Percentiles rank a stretch among this genome's conserved stretches.
Conservation (phyloP, 2,329 filamentous ascomycete species). For the Penicillium corylophilum region DNA sequence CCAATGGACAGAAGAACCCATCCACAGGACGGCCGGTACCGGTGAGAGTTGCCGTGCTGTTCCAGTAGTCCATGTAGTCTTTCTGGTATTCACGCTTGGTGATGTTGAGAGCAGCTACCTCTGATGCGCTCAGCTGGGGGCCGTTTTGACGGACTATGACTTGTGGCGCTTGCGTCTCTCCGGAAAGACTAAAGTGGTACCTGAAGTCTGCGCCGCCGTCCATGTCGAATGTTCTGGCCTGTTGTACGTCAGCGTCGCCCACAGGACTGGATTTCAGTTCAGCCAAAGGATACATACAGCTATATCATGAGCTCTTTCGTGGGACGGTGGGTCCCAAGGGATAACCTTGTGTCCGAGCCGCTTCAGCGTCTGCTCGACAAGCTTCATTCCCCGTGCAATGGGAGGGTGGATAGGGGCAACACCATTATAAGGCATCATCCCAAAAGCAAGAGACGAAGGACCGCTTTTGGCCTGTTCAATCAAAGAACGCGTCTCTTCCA, state of each 20-base stretch:
- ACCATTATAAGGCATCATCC: slow-evolving; percentile 54
- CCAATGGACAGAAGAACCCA: slow-evolving; percentile 44
- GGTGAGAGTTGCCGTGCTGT: slow-evolving; percentile 52
- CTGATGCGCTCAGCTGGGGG: slow-evolving; percentile 40
- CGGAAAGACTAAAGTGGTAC: slow-evolving; percentile 53
- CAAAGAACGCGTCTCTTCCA: slow-evolving; percentile 36
- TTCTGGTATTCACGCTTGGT: slow-evolving; percentile 57
- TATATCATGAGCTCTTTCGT: slow-evolving; percentile 41
- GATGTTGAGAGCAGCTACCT: slow-evolving; percentile 52
- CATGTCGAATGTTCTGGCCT: slow-evolving; percentile 27
- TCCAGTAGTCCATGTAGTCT: slow-evolving; percentile 65
- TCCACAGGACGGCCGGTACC: slow-evolving; percentile 56
- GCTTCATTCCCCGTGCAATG: slow-evolving; percentile 54
- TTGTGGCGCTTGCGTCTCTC: slow-evolving; percentile 53
- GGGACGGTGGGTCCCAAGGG: slow-evolving; percentile 58
- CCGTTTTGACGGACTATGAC: slow-evolving; percentile 33
- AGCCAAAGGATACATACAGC: slow-evolving; percentile 34
- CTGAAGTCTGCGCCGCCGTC: slow-evolving; percentile 55
- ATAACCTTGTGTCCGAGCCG: slow-evolving; percentile 58
- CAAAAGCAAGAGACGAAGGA: slow-evolving; percentile 52
- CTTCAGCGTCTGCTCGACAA: slow-evolving; percentile 51
- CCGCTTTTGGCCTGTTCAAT: slow-evolving; percentile 36
- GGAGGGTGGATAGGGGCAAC: slow-evolving; percentile 56
- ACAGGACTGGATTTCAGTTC: background rate
- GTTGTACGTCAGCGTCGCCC: slow-evolving; percentile 11